Evolutionary conservation across 352 stramenopile genomes (phyloP), one percentile per base, ranked within the genome.

Genomic region (Phytopythium montanum): DNA sequence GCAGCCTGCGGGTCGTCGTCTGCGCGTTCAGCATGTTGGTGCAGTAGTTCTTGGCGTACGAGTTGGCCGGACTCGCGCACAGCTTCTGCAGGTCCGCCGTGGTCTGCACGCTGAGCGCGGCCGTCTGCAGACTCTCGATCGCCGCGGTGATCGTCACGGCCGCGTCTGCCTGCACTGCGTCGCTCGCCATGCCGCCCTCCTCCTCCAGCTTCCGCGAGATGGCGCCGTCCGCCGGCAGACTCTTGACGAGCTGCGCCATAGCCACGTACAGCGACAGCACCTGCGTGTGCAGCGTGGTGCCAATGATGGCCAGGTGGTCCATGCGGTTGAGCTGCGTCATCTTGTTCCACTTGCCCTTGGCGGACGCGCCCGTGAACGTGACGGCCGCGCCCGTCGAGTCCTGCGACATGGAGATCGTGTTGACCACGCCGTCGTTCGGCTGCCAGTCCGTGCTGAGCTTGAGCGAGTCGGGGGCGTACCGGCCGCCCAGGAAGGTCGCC

Each of bases 271-370:
- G 19, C 50, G 74, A 63, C 38, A 77, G 56, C 14, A 81, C 64
- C 29, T 85, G 73, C 6, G 66, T 78, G 54, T 75, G 74, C 33
- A 79, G 59, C 2, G 75, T 87, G 38, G 75, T 54, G 23, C 73
- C 75, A 10, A 75, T 53, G 42, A 85, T 63, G 5, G 58, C 74
- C 4, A 85, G 31, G 61, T 85, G 74, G 45, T 87, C 77, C 49
- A 87, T 58, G 29, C 61, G 62, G 26, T 75, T 68, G 14, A 87
- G 50, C 59, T 72, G 68, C 13, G 64, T 63, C 77, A 87, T 81
- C 21, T 60, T 46, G 63, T 83, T 81, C 77, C 77, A 87, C 48
- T 72, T 78, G 42, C 77, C 77, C 7, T 73, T 59, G 52, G 68
- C 50, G 14, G 75, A 73, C 3, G 48, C 60, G 26, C 68, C 70